These are phyloP conservation scores for Lachancea quebecensis DNA, from an alignment of 805 yeast species.

Conservation along the genomic window DNA sequence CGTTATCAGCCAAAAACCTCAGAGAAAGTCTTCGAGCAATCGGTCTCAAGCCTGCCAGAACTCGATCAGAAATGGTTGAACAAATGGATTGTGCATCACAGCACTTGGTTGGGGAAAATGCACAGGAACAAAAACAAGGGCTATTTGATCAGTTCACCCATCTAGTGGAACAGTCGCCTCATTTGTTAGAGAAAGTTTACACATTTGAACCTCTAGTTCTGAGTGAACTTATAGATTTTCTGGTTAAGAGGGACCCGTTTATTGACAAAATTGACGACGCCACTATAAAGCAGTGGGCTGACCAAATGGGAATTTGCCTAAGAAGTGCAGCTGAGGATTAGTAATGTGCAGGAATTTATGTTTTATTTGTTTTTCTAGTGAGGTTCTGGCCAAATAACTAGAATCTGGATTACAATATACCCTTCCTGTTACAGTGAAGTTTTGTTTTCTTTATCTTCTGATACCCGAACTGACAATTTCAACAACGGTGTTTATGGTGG, in stretches of 20 bases:
- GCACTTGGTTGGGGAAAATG: conserved; percentile 10
- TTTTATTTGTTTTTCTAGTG: neutral
- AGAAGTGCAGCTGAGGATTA: conserved; percentile 8
- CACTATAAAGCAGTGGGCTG: conserved; percentile 30
- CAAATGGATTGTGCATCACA: conserved; percentile 27
- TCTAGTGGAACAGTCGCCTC: conserved; percentile 16
- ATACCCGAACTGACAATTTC: no score
- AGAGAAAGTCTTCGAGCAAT: conserved; percentile 18
- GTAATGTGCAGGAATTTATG: no score
- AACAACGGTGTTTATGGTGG: no score
- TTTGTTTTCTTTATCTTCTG: no score
- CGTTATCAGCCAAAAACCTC: conserved; percentile 20
- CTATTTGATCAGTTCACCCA: conserved; percentile 20
- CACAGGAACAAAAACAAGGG: conserved; percentile 12
- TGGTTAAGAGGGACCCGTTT: conserved; percentile 23
- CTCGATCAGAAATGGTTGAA: conserved; percentile 24
- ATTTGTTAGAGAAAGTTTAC: conserved; percentile 23
- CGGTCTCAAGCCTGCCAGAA: conserved; percentile 27
- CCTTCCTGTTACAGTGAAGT: no score
- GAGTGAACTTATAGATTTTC: conserved; percentile 13
- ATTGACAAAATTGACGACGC: conserved; percentile 23
- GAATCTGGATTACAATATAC: neutral
- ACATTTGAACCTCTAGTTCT: conserved; percentile 26
- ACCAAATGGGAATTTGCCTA: conserved; percentile 26
- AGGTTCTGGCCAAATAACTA: neutral